phyloP scores from a whole-genome alignment of 306 rosid species.

The Sophora flavescens region DNA sequence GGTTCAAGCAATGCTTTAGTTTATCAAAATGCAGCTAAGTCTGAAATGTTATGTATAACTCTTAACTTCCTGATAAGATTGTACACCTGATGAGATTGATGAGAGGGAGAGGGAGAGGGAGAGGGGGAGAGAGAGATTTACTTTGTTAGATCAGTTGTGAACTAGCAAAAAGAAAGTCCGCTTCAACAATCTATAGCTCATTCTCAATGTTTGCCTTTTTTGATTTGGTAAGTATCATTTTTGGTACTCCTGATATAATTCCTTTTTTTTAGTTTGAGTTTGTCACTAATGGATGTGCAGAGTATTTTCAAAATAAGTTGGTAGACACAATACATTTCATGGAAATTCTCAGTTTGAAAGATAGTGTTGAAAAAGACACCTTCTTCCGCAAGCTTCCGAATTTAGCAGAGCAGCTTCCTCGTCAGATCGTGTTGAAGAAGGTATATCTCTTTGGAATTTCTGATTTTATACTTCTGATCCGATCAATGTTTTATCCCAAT shows the following conservation, averaged over 20 bases:
- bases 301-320: conserved; percentile 97
- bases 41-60: conserved; percentile 7
- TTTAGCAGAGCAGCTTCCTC: conserved; percentile 98
- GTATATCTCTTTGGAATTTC: conserved; percentile 54
- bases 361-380: conserved; percentile 96
- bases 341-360: conserved; percentile 97
- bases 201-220: conserved; percentile 41
- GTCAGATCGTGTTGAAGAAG: conserved; percentile 91
- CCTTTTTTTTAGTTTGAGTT: conserved; percentile 31
- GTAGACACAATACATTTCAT: conserved; percentile 98
- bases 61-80: conserved; percentile 31
- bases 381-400: conserved; percentile 99
- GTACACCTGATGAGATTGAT: conserved; percentile 23
- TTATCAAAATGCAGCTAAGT: conserved; percentile 11
- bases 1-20: conserved; percentile 25
- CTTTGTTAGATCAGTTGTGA: conserved; percentile 19
- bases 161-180: conserved; percentile 19
- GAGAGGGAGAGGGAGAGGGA: not conserved
- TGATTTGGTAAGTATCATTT: conserved; percentile 23
- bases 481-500: conserved; percentile 38
- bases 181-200: conserved; percentile 24
- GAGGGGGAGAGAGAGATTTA: not conserved
- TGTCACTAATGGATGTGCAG: conserved; percentile 61
- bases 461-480: conserved; percentile 17
- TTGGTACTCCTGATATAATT: conserved; percentile 2